Evolutionary conservation across 331 rosid species (phyloP), one percentile per base, ranked within the genome.

Genomic region (Quercus tomentella): DNA sequence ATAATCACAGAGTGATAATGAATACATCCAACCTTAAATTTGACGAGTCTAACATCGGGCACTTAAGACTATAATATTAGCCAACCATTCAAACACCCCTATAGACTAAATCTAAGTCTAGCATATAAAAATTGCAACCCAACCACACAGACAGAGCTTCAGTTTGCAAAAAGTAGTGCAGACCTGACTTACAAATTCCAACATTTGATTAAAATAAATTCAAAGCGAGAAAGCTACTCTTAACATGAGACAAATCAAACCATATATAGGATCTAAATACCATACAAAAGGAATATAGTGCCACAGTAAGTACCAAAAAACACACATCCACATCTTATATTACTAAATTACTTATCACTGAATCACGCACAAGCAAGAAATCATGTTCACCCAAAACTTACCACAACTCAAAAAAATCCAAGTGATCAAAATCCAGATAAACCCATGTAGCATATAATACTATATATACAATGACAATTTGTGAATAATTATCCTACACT

Each of bases 401-500:
- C 0, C 26, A 33, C 10, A 20, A 1, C 35, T 67, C 37, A 33
- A 31, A 49, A 17, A 18, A 33, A 17, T 33, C 25, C 14, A 33
- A 66, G 17, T 1, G 72, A 67, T 2, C 26, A 67, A 67, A 30
- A 63, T 4, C 17, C 41, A 33, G 23, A 23, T 12, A 67, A 20
- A 67, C 26, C 26, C 72, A 33, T 35, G 51, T 2, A 67, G 51
- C 72, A 67, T 45, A 35, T 9, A 18, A 67, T 35, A n/a, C 7
- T 18, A 4, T 17, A 67, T 9, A n/a, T 20, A 35, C 3, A n/a
- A 63, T 23, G 41, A 35, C 18, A 67, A 21, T 74, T 28, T 56
- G 58, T 20, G 4, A 21, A 60, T 75, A 33, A 76, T 49, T 16
- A 51, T 28, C 4, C 30, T 70, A 65, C 76, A 89, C 99, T 89